Evolutionary conservation across 139 green algal genomes (phyloP), one percentile per base, ranked within the genome.

Genomic region (Astrephomene gubernaculifera): DNA sequence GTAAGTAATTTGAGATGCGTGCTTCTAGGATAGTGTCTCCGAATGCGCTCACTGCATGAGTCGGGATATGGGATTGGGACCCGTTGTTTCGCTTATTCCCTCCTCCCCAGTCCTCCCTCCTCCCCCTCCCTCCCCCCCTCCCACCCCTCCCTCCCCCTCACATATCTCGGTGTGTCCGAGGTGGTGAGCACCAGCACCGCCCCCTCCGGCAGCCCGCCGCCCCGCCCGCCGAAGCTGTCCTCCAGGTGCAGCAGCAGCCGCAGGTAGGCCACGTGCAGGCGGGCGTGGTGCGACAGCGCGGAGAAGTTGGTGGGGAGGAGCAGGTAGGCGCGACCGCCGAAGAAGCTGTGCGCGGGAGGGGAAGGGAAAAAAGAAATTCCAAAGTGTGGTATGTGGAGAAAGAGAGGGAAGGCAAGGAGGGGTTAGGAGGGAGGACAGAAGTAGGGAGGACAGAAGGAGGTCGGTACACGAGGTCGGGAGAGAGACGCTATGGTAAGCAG

Each of bases 241-340:
- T 86, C 65, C 79, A 86, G 25, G 49, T 86, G 64, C 65, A 86
- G 79, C 79, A 86, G 64, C 79, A 69, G 54, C 25, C 79, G 79
- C 41, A 79, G 41, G 79, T 79, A 86, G 9, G 79, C 79, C 65
- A 86, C 14, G 79, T 86, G 79, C 65, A 86, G 64, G n/a, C 39
- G 9, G 17, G 65, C 79, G 64, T 86, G 79, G 65, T 86, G 64
- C 12, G 4, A 4, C 8, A 86, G 79, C 17, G 6, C 29, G 4
- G 22, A 33, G 45, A 68, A 86, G 79, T 76, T 35, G 27, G 65
- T 69, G 65, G 35, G 64, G 21, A 12, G 31, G 25, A 86, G 79
- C 64, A 86, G 79, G 41, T 76, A 67, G 49, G 79, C 64, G 14
- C 35, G 35, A 35, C 79, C 79, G 65, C 79, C 64, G 45, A 86